phyloP scores from a whole-genome alignment of 202 grass and related monocot genomes.

The Saccharum hybrid region DNA sequence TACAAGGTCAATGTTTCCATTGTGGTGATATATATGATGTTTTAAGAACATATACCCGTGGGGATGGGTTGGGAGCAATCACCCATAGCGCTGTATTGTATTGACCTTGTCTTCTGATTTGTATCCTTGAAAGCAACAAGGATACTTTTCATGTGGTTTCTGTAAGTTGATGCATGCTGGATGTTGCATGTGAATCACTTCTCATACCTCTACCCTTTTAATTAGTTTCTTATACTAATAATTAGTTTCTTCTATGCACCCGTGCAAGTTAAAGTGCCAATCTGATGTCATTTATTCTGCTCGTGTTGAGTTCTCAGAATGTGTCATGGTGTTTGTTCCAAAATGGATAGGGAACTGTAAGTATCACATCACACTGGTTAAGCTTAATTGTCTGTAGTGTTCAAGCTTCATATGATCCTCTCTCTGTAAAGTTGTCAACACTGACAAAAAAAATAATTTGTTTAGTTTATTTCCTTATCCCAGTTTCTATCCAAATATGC shows the following conservation, averaged over 20 bases:
- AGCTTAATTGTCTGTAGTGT: neutral
- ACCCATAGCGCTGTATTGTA: neutral
- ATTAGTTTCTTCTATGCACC: neutral
- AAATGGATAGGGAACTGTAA: neutral
- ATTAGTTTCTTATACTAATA: neutral
- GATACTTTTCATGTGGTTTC: neutral
- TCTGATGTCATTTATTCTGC: neutral
- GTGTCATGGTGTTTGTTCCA: neutral
- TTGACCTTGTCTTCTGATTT: neutral
- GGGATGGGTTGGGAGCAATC: neutral
- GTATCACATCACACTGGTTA: neutral
- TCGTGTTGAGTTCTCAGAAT: conserved; percentile 3
- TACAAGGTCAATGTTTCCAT: too few species aligned
- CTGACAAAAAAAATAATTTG: neutral
- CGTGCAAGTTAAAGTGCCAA: neutral
- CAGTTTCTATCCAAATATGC: neutral
- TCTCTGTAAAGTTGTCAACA: neutral
- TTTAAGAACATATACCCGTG: neutral
- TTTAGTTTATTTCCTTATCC: neutral
- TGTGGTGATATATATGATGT: too few species aligned
- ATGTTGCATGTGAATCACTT: neutral
- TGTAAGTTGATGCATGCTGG: neutral
- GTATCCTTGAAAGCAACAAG: neutral
- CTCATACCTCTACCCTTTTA: neutral
- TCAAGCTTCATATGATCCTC: neutral